Base-by-base conservation (phyloP, 352 stramenopile genomes). In the Globisporangium uncinulatum region DNA sequence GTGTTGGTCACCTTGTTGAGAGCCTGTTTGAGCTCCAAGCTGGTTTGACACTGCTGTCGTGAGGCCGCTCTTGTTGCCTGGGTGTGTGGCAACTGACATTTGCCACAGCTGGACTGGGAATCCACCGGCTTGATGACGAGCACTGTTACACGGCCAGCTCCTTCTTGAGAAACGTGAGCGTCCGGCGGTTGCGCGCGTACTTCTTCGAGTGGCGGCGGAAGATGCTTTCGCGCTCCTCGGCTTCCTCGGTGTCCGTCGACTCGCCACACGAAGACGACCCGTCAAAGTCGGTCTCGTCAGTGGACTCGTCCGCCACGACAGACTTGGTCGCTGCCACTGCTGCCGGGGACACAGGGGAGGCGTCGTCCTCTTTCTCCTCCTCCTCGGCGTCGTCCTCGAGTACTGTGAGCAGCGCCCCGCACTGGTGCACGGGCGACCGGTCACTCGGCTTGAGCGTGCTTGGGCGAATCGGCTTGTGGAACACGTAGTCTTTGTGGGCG, bases 371-470 rank as follows among this genome's bases (percentile, higher is more conserved):
- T 9, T 66, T 57, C 14, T 39, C 70, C 49, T 61, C 51, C n/a
- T 19, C 37, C 56, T 84, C 78, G 24, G 47, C 62, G 17, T 79
- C 71, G 37, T 85, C 74, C 51, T 90, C 80, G 6, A 87, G 8
- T 36, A 90, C 78, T 0, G 80, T 88, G 6, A 76, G 73, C 1
- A 90, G 52, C 1, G 68, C 70, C 17, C 80, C 80, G 34, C 80
- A 90, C 55, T 87, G 80, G 52, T 79, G 73, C 46, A 90, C 69
- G 2, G 74, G 77, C 15, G 66, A 59, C 6, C 80, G 74, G 42
- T 90, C 68, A 0, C 59, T 60, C 6, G 66, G 66, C 42, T 70
- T 73, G 6, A 87, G 59, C 24, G 72, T 54, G 17, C 74, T 71
- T 4, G 79, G 77, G 11, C 71, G 70, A 14, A 87, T 80, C 2